Evolutionary conservation across 1,284 basidiomycete genomes (phyloP), one percentile per base, ranked within the genome.

Genomic region (Malassezia vespertilionis): DNA sequence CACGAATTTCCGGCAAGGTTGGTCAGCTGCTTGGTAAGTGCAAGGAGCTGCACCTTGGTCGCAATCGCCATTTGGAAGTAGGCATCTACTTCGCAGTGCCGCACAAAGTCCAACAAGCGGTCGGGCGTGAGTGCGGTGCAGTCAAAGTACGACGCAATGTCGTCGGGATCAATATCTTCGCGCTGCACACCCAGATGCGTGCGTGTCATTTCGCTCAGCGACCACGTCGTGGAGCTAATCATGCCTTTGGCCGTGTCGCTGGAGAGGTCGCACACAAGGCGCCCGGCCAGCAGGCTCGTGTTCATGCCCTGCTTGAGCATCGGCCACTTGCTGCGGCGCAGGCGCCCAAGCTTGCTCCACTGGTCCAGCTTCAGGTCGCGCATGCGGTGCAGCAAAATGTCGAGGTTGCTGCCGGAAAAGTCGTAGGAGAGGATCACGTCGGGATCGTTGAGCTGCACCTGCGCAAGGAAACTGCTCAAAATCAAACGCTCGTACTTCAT

Each of bases 1-100:
- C 93, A 97, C 30, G 86, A 83, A 67, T 97, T 97, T 8, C 93
- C 93, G 41, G 93, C 90, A n/a, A 99, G 78, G 67, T 86, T 90
- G 2, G 91, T 97, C 33, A 97, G 75, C 67, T 97, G 91, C 68
- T 82, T 84, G 0, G 93, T 96, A 58, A 99, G 73, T 0, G 84
- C 82, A 41, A 90, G 69, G 45, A 87, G 80, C 71, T 96, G 90
- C 3, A 96, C 87, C 69, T 90, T 86, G 30, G 81, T 76, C 0
- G 84, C 82, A 47, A 96, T 83, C 0, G 88, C 90, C 89, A 95
- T 93, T 63, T 93, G 87, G 72, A 87, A 88, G 74, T 85, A 89
- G 3, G 88, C 82, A 63, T 96, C 91, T 34, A 91, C 78, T 67
- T 93, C 90, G 70, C 86, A 89, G 63, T 95, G 86, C 22, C 82